Evolutionary conservation across 2,329 filamentous ascomycete genomes (phyloP).

Genomic region (Colletotrichum phormii): DNA sequence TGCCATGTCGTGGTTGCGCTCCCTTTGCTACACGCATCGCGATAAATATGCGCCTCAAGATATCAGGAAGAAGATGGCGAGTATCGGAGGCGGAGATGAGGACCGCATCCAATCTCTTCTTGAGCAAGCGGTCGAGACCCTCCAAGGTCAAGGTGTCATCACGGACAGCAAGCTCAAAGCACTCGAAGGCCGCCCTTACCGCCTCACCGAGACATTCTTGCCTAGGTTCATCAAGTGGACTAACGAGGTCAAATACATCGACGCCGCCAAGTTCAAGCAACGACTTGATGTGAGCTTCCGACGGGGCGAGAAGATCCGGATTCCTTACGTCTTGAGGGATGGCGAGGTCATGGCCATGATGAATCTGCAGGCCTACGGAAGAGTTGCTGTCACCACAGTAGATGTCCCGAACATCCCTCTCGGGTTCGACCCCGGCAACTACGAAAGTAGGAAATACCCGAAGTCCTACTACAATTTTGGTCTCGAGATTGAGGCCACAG

Average conservation of each 20-base stretch:
- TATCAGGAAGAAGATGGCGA: slow-evolving; percentile 63
- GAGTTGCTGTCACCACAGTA: slow-evolving; percentile 63
- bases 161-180: slow-evolving; percentile 70
- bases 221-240: slow-evolving; percentile 68
- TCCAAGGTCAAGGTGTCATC: slow-evolving; percentile 65
- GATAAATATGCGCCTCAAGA: slow-evolving; percentile 59
- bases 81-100: slow-evolving; percentile 55
- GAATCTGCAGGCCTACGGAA: slow-evolving; percentile 71
- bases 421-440: slow-evolving; percentile 78
- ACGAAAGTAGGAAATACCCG: slow-evolving; percentile 76
- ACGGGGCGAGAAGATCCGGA: slow-evolving; percentile 51
- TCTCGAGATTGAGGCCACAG: slow-evolving; percentile 69
- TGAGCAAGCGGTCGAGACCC: slow-evolving; percentile 58
- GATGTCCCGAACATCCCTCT: slow-evolving; percentile 73
- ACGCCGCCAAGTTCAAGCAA: slow-evolving; percentile 70
- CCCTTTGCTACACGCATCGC: slow-evolving; percentile 66
- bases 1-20: slow-evolving; percentile 70
- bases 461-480: slow-evolving; percentile 74
- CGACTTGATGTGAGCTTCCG: slow-evolving; percentile 68
- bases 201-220: slow-evolving; percentile 70
- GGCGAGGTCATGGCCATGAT: slow-evolving; percentile 75
- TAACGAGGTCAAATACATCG: slow-evolving; percentile 64
- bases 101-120: slow-evolving; percentile 54
- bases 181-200: slow-evolving; percentile 70
- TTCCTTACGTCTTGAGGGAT: slow-evolving; percentile 71